phyloP scores from a whole-genome alignment of 805 yeast species.

The Metschnikowia peoriensis region DNA sequence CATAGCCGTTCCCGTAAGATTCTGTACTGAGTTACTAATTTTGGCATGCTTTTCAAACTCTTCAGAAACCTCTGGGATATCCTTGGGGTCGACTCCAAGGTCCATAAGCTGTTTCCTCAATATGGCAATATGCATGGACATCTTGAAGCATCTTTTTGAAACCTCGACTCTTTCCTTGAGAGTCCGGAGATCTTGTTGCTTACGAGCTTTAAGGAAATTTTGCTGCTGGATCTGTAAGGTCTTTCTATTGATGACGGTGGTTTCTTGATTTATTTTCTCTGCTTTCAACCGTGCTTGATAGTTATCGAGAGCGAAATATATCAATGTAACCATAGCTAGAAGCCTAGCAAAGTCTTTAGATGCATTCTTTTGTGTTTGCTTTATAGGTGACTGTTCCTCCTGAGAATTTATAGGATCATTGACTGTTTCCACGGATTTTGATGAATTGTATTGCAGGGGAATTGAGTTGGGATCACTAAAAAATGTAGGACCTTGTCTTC shows the following conservation, averaged over 20 bases:
- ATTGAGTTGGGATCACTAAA: slow-evolving; percentile 13
- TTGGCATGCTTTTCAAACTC: slow-evolving; percentile 60
- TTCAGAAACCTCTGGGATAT: slow-evolving; percentile 49
- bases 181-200: slow-evolving; percentile 51
- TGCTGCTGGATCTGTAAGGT: slow-evolving; percentile 44
- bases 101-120: slow-evolving; percentile 59
- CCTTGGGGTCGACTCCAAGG: slow-evolving; percentile 56
- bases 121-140: slow-evolving; percentile 67
- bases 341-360: slow-evolving; percentile 38
- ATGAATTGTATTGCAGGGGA: slow-evolving; percentile 8
- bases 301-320: slow-evolving; percentile 53
- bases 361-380: slow-evolving; percentile 6
- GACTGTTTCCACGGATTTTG: not conserved
- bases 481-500: slow-evolving; percentile 9
- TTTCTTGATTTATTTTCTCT: slow-evolving; percentile 34
- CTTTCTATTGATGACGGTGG: slow-evolving; percentile 36
- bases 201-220: slow-evolving; percentile 48
- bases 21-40: slow-evolving; percentile 54
- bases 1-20: slow-evolving; percentile 52
- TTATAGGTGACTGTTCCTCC: not conserved
- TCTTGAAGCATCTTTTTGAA: slow-evolving; percentile 51
- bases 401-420: not conserved
- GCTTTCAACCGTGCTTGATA: slow-evolving; percentile 41
- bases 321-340: slow-evolving; percentile 41
- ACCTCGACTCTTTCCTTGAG: slow-evolving; percentile 49